Base-by-base conservation (phyloP, 805 yeast species). In the Saccharomycopsis fibuligera region DNA sequence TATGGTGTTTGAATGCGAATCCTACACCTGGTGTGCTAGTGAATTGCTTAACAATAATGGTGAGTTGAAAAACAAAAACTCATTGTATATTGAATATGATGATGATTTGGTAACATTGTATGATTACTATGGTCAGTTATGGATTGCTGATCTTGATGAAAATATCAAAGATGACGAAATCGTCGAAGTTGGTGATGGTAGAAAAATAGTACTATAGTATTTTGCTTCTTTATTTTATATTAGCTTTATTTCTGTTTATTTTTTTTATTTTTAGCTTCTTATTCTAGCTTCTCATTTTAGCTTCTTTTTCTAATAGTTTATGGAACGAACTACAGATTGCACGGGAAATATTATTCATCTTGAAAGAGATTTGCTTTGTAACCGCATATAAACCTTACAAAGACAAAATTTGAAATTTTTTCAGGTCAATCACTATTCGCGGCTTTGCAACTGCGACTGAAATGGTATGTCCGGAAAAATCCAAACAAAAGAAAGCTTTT, bases 1-100 rank as follows among this genome's bases (percentile, higher is more conserved):
- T 16, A 36, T 48, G 31, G 17, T 24, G 3, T 19, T 16, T 19
- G 47, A 48, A 39, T 51, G 54, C 25, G 41, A 24, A 5, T 21
- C 40, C 5, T 51, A 51, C 47, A 21, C 17, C n/a, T 51, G 54
- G 54, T 51, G 54, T 35, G 54, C 52, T 12, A 33, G 36, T 16
- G 54, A 51, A 31, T 10, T 47, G 12, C 27, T 51, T 3, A 37
- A 44, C 39, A 29, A 27, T 9, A 35, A 24, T 4, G 47, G 44
- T 16, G 31, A 22, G 4, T 22, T 38, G 39, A 40, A 41, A 25
- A 40, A 49, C 25, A n/a, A 21, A 9, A 33, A 45, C 29, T 30
- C 49, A 14, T n/a, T 51, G 16, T 41, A 22, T 35, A 40, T 51
- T 25, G 51, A 51, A 22, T 51, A 39, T 24, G 42, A 31, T 31